Conservation (phyloP, 371 early-diverging fungal species). For the Funneliformis caledonium region DNA sequence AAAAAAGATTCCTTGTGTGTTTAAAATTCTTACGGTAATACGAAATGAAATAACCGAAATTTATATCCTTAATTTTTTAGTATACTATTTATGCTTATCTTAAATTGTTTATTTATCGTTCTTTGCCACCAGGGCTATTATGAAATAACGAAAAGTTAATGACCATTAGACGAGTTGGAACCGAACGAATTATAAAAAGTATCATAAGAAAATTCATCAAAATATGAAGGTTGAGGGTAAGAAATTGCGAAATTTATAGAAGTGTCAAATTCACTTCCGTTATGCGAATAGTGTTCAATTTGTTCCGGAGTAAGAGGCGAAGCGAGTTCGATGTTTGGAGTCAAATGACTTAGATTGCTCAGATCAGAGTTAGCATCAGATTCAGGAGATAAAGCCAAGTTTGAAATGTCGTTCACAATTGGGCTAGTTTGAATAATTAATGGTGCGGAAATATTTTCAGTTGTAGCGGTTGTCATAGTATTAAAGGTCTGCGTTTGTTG, state of each 20-base stretch:
- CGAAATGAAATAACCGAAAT: too few species aligned
- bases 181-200: not conserved
- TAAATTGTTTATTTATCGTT: too few species aligned
- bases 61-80: too few species aligned
- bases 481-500: too few species aligned
- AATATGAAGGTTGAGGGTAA: not conserved
- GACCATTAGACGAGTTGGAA: not conserved
- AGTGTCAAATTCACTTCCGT: not conserved
- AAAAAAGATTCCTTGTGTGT: too few species aligned
- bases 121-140: too few species aligned
- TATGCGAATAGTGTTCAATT: too few species aligned
- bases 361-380: not conserved
- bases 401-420: not conserved
- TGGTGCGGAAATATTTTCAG: not conserved
- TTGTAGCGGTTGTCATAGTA: too few species aligned
- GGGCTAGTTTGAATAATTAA: not conserved
- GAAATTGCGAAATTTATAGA: not conserved
- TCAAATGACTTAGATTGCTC: too few species aligned
- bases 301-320: not conserved
- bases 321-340: not conserved
- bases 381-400: not conserved
- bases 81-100: too few species aligned
- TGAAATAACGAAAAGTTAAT: too few species aligned
- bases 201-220: not conserved
- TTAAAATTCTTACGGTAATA: too few species aligned